These are phyloP conservation scores for Cladobotryum mycophilum DNA, from an alignment of 2,329 filamentous ascomycete species.

Conservation along the genomic window DNA sequence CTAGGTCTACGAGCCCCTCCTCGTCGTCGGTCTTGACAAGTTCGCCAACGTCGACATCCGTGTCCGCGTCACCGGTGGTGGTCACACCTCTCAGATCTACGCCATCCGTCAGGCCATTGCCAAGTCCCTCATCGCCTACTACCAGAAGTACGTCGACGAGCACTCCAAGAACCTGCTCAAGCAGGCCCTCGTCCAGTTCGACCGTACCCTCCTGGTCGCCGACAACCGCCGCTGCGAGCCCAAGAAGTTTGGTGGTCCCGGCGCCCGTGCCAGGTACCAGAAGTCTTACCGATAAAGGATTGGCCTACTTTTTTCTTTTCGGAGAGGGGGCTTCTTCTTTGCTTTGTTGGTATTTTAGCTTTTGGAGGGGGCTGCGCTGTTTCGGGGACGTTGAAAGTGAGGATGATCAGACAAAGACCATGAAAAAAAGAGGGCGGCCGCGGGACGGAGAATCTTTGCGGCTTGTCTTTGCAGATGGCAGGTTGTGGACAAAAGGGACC, in stretches of 20 bases:
- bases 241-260: constrained; percentile 95
- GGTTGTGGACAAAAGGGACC: constrained; percentile 22
- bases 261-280: constrained; percentile 95
- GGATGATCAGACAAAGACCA: too few species aligned
- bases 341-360: too few species aligned
- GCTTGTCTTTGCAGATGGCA: too few species aligned
- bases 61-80: constrained; percentile 92
- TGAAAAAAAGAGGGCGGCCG: too few species aligned
- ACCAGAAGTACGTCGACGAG: constrained; percentile 99
- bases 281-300: constrained; percentile 92
- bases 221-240: constrained; percentile 99
- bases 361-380: too few species aligned
- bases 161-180: constrained; percentile 99
- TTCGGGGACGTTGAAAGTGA: too few species aligned
- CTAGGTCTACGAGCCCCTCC: constrained; percentile 95
- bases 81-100: constrained; percentile 96
- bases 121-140: constrained; percentile 75
- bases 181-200: constrained; percentile 91
- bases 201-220: constrained; percentile 94
- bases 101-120: constrained; percentile 98
- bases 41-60: constrained; percentile 96
- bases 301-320: not conserved
- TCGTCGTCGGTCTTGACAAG: constrained; percentile 96
- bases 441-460: too few species aligned
- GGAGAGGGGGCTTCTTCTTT: not conserved